Percentiles rank a stretch among this genome's conserved stretches.
phyloP scores from a whole-genome alignment of 1,284 basidiomycete species.

The Schizophyllum amplum region DNA sequence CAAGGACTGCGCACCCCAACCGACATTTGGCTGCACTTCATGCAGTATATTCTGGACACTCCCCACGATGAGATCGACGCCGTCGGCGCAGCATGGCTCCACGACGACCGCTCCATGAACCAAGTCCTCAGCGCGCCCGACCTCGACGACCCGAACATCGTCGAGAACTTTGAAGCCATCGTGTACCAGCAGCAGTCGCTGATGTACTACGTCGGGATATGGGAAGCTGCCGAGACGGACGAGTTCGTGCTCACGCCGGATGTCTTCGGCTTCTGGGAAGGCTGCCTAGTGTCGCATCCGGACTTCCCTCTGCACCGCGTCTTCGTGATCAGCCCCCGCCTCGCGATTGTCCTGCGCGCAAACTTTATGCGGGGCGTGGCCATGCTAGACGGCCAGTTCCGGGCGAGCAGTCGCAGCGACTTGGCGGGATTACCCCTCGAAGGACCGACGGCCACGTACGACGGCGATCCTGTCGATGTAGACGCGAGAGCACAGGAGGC shows the following conservation, averaged over 20 bases:
- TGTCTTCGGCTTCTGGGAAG: slow-evolving; percentile 22
- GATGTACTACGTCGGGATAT: slow-evolving; percentile 18
- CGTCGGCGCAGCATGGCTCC: slow-evolving; percentile 14
- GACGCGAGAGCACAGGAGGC: slow-evolving; percentile 4
- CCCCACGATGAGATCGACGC: slow-evolving; percentile 20
- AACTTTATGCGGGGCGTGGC: slow-evolving; percentile 9
- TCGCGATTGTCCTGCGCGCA: slow-evolving; percentile 10
- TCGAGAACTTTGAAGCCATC: slow-evolving; percentile 17
- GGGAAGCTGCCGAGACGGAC: slow-evolving; percentile 17
- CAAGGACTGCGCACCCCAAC: slow-evolving; percentile 16
- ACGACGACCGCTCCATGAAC: slow-evolving; percentile 9
- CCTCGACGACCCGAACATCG: background rate
- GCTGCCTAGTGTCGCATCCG: background rate
- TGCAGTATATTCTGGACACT: slow-evolving; percentile 24
- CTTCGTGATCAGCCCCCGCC: slow-evolving; percentile 18
- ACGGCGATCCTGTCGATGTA: too few relatives aligned
- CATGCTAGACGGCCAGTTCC: background rate
- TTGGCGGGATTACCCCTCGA: slow-evolving; percentile 2
- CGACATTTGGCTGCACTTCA: slow-evolving; percentile 24
- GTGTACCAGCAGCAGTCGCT: slow-evolving; percentile 11
- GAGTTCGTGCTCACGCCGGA: slow-evolving; percentile 21
- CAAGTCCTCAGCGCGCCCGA: background rate
- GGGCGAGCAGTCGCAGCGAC: background rate
- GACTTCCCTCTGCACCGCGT: slow-evolving; percentile 14
- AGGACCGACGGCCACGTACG: too few relatives aligned